Conservation (phyloP, 1,284 basidiomycete genomes). For the Pseudozyma sp. region DNA sequence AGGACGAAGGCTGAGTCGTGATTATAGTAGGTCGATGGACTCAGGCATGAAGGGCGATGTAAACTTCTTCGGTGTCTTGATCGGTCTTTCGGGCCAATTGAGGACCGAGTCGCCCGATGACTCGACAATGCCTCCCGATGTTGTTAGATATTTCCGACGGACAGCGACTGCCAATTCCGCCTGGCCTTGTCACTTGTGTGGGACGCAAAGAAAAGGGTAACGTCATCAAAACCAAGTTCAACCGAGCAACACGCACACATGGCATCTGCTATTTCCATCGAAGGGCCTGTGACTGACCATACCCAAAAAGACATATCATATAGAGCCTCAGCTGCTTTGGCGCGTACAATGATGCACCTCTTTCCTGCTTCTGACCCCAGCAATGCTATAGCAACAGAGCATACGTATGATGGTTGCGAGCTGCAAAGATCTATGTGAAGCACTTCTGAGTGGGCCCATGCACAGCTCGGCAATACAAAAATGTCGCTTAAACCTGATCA, state of each 20-base stretch:
- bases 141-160: not conserved
- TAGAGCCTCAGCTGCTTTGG: too few relatives aligned
- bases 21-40: slow-evolving; percentile 1
- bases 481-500: not conserved
- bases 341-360: too few relatives aligned
- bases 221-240: slow-evolving; percentile 5
- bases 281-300: not conserved
- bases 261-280: not conserved
- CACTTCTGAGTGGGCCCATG: not conserved
- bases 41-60: not conserved
- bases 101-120: not conserved
- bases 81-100: slow-evolving; percentile 13
- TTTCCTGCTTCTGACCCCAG: too few relatives aligned
- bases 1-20: not conserved
- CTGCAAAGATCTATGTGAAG: not conserved
- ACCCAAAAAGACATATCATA: too few relatives aligned
- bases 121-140: too few relatives aligned
- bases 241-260: not conserved
- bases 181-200: not conserved
- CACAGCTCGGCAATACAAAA: slow-evolving; percentile 21
- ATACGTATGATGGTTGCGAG: too few relatives aligned
- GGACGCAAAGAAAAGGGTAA: not conserved
- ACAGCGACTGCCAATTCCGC: not conserved
- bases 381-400: too few relatives aligned
- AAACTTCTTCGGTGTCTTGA: slow-evolving; percentile 26